Evolutionary conservation across 192 early-diverging fungal species (phyloP), one percentile per base, ranked within the genome.

Genomic region (Kickxella alabastrina): DNA sequence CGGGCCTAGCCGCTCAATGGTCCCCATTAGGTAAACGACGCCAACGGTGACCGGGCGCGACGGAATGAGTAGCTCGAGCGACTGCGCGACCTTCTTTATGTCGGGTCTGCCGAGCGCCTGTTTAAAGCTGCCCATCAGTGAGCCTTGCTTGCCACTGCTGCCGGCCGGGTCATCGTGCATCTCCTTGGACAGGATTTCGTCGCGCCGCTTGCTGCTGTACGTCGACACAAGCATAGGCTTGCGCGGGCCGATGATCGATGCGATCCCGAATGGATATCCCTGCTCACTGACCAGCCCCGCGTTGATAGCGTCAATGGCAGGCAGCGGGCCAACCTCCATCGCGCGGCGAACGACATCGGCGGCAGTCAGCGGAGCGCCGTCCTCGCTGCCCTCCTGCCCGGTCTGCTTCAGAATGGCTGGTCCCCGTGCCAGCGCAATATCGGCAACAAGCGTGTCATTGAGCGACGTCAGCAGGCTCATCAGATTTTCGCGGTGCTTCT

Each of bases 11-110:
- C 82, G 51, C 47, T 61, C 70, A 45, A 88, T 86, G 15, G 42
- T 55, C 39, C 84, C 86, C 13, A 63, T 32, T 15, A 88, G 38
- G 53, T 86, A 82, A 0, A 88, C 82, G 6, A 88, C 47, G n/a
- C 81, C 84, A n/a, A 88, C 80, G 9, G 69, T 81, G 26, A 69
- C 47, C 10, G 21, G 48, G 3, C 26, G 18, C 12, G 29, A 23
- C 25, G 38, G 37, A 4, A 34, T 17, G 26, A 28, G 36, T 18
- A 24, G 17, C 31, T 26, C 31, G 48, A 39, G 19, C 17, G 14
- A 6, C n/a, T 13, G 7, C 19, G 36, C 13, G 9, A 44, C 19
- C 24, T 24, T 29, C 19, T 10, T 5, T 14, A 19, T 25, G 36
- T n/a, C n/a, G n/a, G n/a, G n/a, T n/a, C n/a, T n/a, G 10, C 6